Base-by-base conservation (phyloP, 768 basidiomycete genomes). In the Russula abietina region DNA sequence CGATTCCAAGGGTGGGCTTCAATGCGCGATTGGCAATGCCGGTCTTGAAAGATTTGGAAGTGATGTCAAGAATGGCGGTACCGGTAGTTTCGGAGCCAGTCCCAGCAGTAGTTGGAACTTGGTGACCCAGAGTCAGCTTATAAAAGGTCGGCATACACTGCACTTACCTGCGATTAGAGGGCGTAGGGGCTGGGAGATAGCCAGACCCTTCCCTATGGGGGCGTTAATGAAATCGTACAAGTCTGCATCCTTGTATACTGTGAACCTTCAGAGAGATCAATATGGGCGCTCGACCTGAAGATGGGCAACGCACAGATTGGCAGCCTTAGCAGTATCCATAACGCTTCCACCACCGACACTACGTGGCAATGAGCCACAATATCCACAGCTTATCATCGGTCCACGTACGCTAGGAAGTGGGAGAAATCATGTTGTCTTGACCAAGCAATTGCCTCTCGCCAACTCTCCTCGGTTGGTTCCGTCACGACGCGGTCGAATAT, bases 181-280 rank as follows among this genome's bases (percentile, higher is more conserved):
- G 9, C 84, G 77, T 26, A 98, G 78, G 19, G 79, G 76, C 71
- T 89, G 77, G 3, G 81, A 76, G 65, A 98, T 88, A 2, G 95
- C 91, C 43, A 87, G 79, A 5, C 95, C 95, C 74, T 93, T 94
- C 48, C 96, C 96, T 57, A 98, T 79, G 0, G 96, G 96, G 1
- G 96, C 94, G 71, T 98, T 98, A 74, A 98, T 91, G 73, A 96
- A 98, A 73, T 98, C 96, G 77, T 94, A 89, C 11, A 98, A 77
- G 70, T 97, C 91, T 0, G 91, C 83, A 66, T 98, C 92, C 68
- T 88, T 88, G 79, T 98, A 98, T 12, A 91, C 91, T 0, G 89
- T 81, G 74, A 94, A 95, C 62, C 90, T 92, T 64, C 11, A 3
- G 24, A 71, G 46, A 66, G 57, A 8, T 53, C 8, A 59, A n/a